Percentiles rank a stretch among this genome's conserved stretches.
phyloP scores from a whole-genome alignment of 768 basidiomycete genomes.

The Suillus subluteus region DNA sequence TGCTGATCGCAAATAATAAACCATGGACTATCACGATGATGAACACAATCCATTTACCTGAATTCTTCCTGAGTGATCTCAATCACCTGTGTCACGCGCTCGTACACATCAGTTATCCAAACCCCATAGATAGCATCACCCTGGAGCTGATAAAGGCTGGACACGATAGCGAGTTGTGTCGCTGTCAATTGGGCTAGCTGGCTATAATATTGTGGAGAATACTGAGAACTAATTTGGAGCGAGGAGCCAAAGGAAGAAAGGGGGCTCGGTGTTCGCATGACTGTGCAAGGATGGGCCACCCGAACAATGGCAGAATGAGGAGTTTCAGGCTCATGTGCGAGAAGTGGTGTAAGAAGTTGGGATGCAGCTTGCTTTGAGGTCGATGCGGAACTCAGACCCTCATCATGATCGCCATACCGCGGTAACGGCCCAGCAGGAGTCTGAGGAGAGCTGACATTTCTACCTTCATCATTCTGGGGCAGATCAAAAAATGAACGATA shows the following conservation, averaged over 20 bases:
- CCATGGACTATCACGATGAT: not conserved
- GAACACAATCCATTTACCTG: conserved; percentile 18
- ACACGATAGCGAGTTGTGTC: conserved; percentile 23
- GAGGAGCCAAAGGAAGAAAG: not conserved
- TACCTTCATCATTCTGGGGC: not conserved
- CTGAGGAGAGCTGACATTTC: not conserved
- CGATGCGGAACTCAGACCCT: not conserved
- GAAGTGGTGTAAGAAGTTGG: not conserved
- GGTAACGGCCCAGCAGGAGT: not conserved
- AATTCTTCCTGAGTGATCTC: conserved; percentile 23
- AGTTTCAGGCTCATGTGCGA: not conserved
- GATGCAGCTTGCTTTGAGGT: not conserved
- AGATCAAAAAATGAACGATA: not conserved
- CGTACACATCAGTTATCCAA: conserved; percentile 15
- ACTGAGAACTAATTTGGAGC: not conserved
- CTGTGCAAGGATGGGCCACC: not conserved
- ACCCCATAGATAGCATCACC: conserved; percentile 19
- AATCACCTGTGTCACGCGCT: not conserved
- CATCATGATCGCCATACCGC: not conserved
- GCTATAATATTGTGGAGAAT: conserved; percentile 7
- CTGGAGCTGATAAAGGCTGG: conserved; percentile 21
- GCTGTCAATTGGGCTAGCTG: conserved; percentile 25
- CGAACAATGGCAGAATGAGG: not conserved
- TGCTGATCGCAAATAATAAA: conserved; percentile 16
- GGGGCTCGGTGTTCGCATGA: conserved; percentile 1